Evolutionary conservation across 1,284 basidiomycete species (phyloP).

Genomic region (Taiwanofungus camphoratus): DNA sequence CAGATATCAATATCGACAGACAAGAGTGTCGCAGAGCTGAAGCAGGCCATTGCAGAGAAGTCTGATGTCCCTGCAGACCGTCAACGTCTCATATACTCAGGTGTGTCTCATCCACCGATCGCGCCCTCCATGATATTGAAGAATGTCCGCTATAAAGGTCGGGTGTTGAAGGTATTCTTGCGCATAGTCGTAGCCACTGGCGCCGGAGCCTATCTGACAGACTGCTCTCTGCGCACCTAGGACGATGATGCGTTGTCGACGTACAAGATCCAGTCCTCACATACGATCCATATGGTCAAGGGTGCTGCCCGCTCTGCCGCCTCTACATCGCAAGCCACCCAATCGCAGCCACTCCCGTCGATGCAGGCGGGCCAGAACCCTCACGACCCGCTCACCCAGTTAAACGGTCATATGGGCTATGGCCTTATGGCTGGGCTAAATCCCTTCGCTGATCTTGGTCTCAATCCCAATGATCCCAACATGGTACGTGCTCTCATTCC

Average conservation of each 20-base stretch:
- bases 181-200: neutral
- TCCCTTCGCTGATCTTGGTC: slow-evolving; percentile 81
- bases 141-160: slow-evolving; percentile 37
- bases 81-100: slow-evolving; percentile 85
- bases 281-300: slow-evolving; percentile 94
- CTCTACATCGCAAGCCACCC: slow-evolving; percentile 24
- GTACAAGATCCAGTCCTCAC: slow-evolving; percentile 85
- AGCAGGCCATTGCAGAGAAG: slow-evolving; percentile 78
- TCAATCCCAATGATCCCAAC: slow-evolving; percentile 87
- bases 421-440: slow-evolving; percentile 78
- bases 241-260: slow-evolving; percentile 77
- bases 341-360: slow-evolving; percentile 47
- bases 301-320: slow-evolving; percentile 57
- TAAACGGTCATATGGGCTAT: slow-evolving; percentile 67
- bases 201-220: neutral
- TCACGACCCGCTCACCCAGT: slow-evolving; percentile 69
- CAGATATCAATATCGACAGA: slow-evolving; percentile 74
- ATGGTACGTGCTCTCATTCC: slow-evolving; percentile 75
- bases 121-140: neutral
- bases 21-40: slow-evolving; percentile 82
- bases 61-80: slow-evolving; percentile 81
- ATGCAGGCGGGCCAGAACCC: slow-evolving; percentile 86
- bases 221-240: slow-evolving; percentile 35
- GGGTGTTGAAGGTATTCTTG: slow-evolving; percentile 59
- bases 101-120: slow-evolving; percentile 34